Base-by-base conservation (phyloP, 2,329 filamentous ascomycete genomes). In the Aureobasidium lini region DNA sequence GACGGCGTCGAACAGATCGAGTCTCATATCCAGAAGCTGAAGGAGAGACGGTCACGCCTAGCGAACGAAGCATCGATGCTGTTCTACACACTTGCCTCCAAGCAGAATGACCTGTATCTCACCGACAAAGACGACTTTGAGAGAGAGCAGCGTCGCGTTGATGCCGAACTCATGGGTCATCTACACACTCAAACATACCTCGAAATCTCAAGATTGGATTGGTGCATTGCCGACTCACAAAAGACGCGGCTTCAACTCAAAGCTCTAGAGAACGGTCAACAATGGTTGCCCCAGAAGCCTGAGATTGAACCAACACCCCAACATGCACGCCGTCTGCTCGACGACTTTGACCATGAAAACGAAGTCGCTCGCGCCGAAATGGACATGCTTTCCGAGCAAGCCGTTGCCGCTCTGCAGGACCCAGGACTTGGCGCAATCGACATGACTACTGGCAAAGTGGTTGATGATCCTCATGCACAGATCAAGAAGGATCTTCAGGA, bases 171-270 rank as follows among this genome's bases (percentile, higher is more conserved):
- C 16, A 48, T 66, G 37, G 61, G 62, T 32, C 54, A 57, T 15
- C 43, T 64, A 3, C 65, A 65, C 42, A 43, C 31, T 29, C 60
- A 64, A 11, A 39, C 63, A 7, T 66, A 64, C 63, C 11, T 44
- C 4, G 53, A 61, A 11, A 62, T 63, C 15, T 61, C 58, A 13
- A 39, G 50, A 8, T 50, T 62, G 9, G 64, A 65, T 44, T 65
- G 65, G 64, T 64, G 64, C 54, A 65, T 66, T 40, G 61, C 62
- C 28, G 64, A 66, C 52, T 60, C 64, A n/a, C 59, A 62, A 29
- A 63, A 63, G 53, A 62, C 61, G 40, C 62, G 59, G n/a, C 57
- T 62, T 6, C 64, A 66, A 60, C 40, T 64, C 11, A 42, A 61
- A 29, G 54, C 59, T 36, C 52, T 59, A 56, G 43, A 49, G 13